Evolutionary conservation across 768 basidiomycete genomes (phyloP).

Genomic region (Lepiota venenata): DNA sequence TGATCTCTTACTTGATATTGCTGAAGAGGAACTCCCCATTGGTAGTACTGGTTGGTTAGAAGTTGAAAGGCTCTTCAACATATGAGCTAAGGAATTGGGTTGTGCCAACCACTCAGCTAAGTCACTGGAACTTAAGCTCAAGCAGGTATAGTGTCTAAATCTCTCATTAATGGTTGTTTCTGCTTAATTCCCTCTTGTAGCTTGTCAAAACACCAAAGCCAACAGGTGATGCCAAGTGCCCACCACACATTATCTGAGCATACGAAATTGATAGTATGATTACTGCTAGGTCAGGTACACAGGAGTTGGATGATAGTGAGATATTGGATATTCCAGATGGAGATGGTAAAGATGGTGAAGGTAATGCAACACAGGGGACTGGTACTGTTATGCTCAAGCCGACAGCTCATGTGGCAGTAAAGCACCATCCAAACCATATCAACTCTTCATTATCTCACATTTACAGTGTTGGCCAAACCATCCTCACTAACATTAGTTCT

Average conservation of each 20-base stretch:
- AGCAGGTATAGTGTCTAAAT: neutral
- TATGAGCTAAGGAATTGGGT: too few species aligned
- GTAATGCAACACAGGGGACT: too few species aligned
- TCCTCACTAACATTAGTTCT: neutral
- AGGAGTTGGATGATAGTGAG: neutral
- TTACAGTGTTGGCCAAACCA: neutral
- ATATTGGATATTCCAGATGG: neutral
- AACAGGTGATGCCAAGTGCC: constrained; percentile 1
- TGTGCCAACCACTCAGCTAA: neutral
- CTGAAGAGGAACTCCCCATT: too few species aligned
- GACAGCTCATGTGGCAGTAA: too few species aligned
- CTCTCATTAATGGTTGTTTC: too few species aligned
- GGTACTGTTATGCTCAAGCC: too few species aligned
- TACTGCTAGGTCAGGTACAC: neutral
- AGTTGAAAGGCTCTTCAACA: too few species aligned
- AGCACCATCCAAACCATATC: too few species aligned
- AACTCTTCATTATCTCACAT: too few species aligned
- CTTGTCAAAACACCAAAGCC: neutral
- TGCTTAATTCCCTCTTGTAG: too few species aligned
- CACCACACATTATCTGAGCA: neutral
- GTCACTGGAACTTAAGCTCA: neutral
- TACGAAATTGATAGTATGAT: neutral
- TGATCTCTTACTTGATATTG: too few species aligned
- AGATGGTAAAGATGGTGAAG: neutral
- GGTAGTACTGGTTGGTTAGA: too few species aligned